Conservation (phyloP, 2,329 filamentous ascomycete species). For the Penicillium olsonii region DNA sequence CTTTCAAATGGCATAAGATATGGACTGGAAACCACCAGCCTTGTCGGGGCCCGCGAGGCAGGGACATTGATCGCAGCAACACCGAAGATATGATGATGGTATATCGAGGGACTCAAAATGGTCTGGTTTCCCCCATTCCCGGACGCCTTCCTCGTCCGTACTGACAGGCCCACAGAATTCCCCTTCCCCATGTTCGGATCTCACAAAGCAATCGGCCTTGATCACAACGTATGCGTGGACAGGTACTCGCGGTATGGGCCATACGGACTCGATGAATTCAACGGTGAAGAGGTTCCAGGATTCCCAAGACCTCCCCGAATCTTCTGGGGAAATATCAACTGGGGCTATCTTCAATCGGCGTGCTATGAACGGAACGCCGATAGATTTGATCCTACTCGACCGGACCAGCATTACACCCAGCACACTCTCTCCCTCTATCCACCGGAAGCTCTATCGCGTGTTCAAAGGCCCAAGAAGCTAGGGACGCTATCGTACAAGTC, state of each 20-base stretch:
- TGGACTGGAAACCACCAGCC: constrained; percentile 1
- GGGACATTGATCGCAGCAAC: background rate
- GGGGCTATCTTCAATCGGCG: constrained; percentile 3
- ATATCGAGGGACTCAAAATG: constrained; percentile 3
- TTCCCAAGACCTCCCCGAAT: background rate
- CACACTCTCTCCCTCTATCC: background rate
- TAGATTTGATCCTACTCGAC: background rate
- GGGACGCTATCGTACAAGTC: background rate
- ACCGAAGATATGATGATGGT: constrained; percentile 7
- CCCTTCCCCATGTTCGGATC: constrained; percentile 5
- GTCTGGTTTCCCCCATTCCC: background rate
- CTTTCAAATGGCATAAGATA: background rate
- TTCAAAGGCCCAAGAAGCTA: background rate
- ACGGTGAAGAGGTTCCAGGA: background rate
- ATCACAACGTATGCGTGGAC: constrained; percentile 3
- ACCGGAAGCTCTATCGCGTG: background rate
- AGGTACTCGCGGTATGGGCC: constrained; percentile 4
- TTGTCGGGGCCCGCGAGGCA: constrained; percentile 1
- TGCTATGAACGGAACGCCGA: constrained; percentile 8
- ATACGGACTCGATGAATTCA: constrained; percentile 2
- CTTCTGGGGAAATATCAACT: constrained; percentile 3
- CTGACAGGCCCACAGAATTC: background rate
- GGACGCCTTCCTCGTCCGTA: background rate
- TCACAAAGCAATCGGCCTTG: background rate
- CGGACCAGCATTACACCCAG: constrained; percentile 1